phyloP scores from a whole-genome alignment of 2,329 filamentous ascomycete species.

The Talaromyces verruculosus region DNA sequence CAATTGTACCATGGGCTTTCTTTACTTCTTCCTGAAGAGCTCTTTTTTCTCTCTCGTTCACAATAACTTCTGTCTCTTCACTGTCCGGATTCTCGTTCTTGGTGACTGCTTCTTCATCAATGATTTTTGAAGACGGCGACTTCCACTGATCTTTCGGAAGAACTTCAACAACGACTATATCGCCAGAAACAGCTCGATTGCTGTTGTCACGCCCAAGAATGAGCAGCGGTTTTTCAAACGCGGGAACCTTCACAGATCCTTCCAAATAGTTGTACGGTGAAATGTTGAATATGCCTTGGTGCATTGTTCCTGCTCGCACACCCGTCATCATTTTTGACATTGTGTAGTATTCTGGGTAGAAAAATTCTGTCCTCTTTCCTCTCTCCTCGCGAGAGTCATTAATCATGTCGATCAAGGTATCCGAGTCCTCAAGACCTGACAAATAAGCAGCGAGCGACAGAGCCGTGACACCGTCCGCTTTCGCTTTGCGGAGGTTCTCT shows the following conservation, averaged over 20 bases:
- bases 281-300: conserved; percentile 94
- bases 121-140: conserved; percentile 87
- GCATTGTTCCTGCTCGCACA: conserved; percentile 80
- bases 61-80: conserved; percentile 70
- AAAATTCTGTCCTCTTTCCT: conserved; percentile 65
- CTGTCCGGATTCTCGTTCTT: conserved; percentile 91
- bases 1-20: conserved; percentile 72
- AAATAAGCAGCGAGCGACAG: conserved; percentile 75
- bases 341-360: conserved; percentile 88
- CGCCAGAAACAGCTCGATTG: conserved; percentile 88
- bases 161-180: conserved; percentile 89
- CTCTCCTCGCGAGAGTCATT: conserved; percentile 72
- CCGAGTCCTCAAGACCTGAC: conserved; percentile 76
- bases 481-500: conserved; percentile 80
- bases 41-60: conserved; percentile 82
- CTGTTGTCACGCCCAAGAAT: conserved; percentile 93
- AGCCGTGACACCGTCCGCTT: conserved; percentile 67
- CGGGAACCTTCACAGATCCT: conserved; percentile 82
- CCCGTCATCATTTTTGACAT: conserved; percentile 94
- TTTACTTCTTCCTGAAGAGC: conserved; percentile 90
- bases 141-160: conserved; percentile 97
- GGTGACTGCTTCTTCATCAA: conserved; percentile 89
- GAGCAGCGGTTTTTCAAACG: conserved; percentile 85
- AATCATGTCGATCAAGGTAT: conserved; percentile 89
- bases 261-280: conserved; percentile 98